These are phyloP conservation scores for Pseudogymnoascus sp. DNA, from an alignment of 2,329 filamentous ascomycete genomes.

Conservation along the genomic window DNA sequence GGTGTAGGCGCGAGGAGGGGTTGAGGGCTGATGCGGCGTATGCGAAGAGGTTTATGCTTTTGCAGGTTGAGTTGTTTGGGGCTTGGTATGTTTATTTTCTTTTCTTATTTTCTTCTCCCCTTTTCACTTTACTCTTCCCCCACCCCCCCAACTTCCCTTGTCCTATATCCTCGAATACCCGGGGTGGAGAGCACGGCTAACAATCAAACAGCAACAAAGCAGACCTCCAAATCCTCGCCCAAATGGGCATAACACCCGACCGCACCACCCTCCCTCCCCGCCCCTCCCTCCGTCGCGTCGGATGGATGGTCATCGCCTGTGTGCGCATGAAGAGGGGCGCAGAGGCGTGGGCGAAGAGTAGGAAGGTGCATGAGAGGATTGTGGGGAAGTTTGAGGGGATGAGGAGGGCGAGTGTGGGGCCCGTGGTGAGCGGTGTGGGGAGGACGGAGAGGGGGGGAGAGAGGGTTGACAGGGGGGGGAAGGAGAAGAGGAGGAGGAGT, in stretches of 20 bases:
- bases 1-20: constrained; percentile 68
- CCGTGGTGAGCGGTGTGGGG: neutral
- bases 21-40: constrained; percentile 75
- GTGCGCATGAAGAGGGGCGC: constrained; percentile 42
- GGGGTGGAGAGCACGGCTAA: constrained; percentile 13
- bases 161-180: neutral
- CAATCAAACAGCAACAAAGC: constrained; percentile 67
- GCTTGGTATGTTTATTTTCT: constrained; percentile 63
- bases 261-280: constrained; percentile 34
- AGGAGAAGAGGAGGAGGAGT: neutral
- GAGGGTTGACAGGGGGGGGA: too few species aligned
- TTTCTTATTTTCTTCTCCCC: constrained; percentile 10
- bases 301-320: constrained; percentile 38
- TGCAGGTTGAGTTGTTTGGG: constrained; percentile 74
- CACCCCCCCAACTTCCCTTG: neutral
- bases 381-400: constrained; percentile 22
- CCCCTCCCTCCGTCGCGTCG: constrained; percentile 39
- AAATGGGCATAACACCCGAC: constrained; percentile 61
- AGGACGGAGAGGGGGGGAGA: neutral
- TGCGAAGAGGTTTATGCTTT: constrained; percentile 74
- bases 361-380: constrained; percentile 34
- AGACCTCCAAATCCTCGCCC: constrained; percentile 74
- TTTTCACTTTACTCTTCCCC: neutral
- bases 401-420: constrained; percentile 10
- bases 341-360: constrained; percentile 40